Evolutionary conservation across 2,329 filamentous ascomycete species (phyloP), one percentile per base, ranked within the genome.

Genomic region (Alternaria tenuissima): DNA sequence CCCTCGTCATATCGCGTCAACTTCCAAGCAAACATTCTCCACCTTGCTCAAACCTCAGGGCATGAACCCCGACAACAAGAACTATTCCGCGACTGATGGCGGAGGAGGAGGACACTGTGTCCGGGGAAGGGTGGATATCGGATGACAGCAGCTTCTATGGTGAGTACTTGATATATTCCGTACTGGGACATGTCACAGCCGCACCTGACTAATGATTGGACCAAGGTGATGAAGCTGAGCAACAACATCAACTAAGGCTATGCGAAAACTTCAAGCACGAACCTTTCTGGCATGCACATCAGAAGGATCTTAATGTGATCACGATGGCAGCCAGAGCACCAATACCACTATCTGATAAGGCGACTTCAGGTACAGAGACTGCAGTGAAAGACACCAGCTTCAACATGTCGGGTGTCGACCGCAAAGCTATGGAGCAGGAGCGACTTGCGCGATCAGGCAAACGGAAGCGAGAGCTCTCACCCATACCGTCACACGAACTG

Each of bases 121-220:
- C 60, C 30, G 74, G 68, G 4, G 66, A 75, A 26, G 78, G 73
- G 30, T 78, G 73, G 66, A 71, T 80, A 34, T 77, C 72, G 6
- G 80, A 82, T 59, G 81, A 83, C 20, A 81, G 80, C 26, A 79
- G 76, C 66, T 82, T 82, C 68, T 80, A 80, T 58, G 81, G 81
- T 82, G 75, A 59, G 72, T 63, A 16, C 20, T 32, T 26, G 18
- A 39, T 52, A 12, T 2, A 38, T 24, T 8, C 24, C 22, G 20
- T 32, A 12, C 30, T 39, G 38, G 16, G 20, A n/a, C 30, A 28
- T 38, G 28, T 55, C 41, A 49, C 28, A 24, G 12, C 26, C 39
- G 16, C 24, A 52, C 11, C 34, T 41, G 41, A 47, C 55, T 58
- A 26, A 57, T 38, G 1, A 42, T 59, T 24, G 64, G 44, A 73